Evolutionary conservation across 495 filamentous ascomycete species (phyloP).

Genomic region (Hypoxylon intermedium): DNA sequence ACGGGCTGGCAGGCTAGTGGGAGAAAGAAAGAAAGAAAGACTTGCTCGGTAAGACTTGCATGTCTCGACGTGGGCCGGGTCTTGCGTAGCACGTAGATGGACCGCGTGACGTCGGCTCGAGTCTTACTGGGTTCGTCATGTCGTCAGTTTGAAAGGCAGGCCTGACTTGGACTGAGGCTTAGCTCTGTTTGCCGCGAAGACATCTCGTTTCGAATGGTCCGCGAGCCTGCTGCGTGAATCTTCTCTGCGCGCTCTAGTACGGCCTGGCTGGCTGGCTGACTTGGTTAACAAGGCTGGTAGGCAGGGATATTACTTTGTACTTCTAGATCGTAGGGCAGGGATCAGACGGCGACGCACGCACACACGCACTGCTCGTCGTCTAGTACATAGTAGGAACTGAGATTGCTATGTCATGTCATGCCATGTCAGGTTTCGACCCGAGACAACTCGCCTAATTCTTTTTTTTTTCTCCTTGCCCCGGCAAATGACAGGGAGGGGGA

Average conservation of each 20-base stretch:
- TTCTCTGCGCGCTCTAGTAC: too few species aligned
- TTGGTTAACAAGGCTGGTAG: too few species aligned
- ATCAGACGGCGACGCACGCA: conserved; percentile 5
- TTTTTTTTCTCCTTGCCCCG: conserved; percentile 34
- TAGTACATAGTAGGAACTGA: neutral
- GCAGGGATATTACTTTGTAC: neutral
- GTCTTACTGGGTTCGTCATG: conserved; percentile 10
- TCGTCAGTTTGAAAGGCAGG: conserved; percentile 14
- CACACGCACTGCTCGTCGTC: too few species aligned
- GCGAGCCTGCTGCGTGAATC: too few species aligned
- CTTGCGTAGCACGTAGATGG: conserved; percentile 21
- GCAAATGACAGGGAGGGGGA: conserved; percentile 20
- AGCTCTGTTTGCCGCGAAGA: neutral
- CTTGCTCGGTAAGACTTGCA: conserved; percentile 40
- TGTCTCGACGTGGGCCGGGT: conserved; percentile 12
- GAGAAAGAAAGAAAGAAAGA: too few species aligned
- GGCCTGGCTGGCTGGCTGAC: too few species aligned
- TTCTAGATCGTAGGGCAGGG: conserved; percentile 23
- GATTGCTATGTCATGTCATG: conserved; percentile 16
- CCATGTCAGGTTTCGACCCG: conserved; percentile 37
- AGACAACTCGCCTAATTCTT: conserved; percentile 45
- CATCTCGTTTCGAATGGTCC: too few species aligned
- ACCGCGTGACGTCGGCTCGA: conserved; percentile 26
- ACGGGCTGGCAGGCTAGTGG: neutral
- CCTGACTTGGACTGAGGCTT: conserved; percentile 8